Evolutionary conservation across 208 protist species (phyloP).

Genomic region (Trypanosoma congolense): DNA sequence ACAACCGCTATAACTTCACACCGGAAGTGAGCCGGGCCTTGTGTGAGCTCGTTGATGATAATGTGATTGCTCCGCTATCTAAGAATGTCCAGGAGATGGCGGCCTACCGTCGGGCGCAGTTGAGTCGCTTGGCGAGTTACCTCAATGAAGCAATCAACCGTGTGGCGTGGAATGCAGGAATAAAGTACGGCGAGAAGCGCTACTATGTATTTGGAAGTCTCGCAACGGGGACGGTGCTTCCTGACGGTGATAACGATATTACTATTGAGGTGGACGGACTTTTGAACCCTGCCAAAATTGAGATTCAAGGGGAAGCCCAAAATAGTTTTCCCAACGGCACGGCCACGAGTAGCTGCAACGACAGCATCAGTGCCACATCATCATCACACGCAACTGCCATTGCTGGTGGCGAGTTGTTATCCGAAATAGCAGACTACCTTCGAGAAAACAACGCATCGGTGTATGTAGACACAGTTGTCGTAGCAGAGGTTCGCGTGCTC

Average conservation of each 20-base stretch:
- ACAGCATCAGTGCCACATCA: conserved; percentile 27
- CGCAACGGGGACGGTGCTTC: conserved; percentile 80
- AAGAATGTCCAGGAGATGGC: conserved; percentile 24
- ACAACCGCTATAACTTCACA: conserved; percentile 34
- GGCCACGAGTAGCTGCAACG: conserved; percentile 2
- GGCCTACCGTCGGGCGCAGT: conserved; percentile 46
- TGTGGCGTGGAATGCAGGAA: conserved; percentile 22
- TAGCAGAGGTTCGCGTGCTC: conserved; percentile 82
- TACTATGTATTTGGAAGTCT: conserved; percentile 87
- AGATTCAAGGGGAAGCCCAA: neutral
- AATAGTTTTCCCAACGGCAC: neutral
- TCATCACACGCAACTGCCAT: conserved; percentile 52
- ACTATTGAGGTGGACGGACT: conserved; percentile 79
- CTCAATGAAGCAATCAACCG: conserved; percentile 58
- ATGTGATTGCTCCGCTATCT: conserved; percentile 52
- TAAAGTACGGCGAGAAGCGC: conserved; percentile 48
- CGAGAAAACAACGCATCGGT: conserved; percentile 37
- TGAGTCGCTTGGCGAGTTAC: conserved; percentile 47
- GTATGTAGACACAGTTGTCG: conserved; percentile 71
- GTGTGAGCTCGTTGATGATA: conserved; percentile 49
- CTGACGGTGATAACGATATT: conserved; percentile 87
- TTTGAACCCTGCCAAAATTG: conserved; percentile 21
- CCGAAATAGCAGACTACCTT: conserved; percentile 62
- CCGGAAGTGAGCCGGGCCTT: conserved; percentile 53
- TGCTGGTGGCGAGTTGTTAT: conserved; percentile 62